Evolutionary conservation across 2,329 filamentous ascomycete genomes (phyloP).

Genomic region (Sporothrix humicola): DNA sequence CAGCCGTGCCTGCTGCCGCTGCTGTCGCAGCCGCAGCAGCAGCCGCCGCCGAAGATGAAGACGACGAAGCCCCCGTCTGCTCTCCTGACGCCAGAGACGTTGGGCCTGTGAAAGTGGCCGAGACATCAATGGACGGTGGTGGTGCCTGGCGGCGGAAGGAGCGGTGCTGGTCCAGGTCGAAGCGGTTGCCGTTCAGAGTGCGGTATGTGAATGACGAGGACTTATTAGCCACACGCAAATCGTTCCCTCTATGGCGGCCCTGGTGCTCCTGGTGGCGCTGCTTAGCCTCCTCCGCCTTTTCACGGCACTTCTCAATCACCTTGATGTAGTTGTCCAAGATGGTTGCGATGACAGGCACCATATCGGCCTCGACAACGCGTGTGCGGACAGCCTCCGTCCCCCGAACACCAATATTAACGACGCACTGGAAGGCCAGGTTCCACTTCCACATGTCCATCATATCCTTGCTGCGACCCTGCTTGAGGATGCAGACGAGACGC

Average conservation of each 20-base stretch:
- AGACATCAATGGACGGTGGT: conserved; percentile 82
- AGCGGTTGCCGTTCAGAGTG: conserved; percentile 43
- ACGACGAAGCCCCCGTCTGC: not conserved
- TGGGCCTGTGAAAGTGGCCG: conserved; percentile 57
- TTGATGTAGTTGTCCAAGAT: conserved; percentile 99
- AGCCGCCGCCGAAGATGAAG: conserved; percentile 7
- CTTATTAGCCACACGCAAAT: conserved; percentile 56
- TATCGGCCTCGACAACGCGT: conserved; percentile 95
- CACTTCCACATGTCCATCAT: conserved; percentile 99
- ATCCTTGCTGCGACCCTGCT: conserved; percentile 94
- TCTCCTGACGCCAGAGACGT: conserved; percentile 43
- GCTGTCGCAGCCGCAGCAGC: not conserved
- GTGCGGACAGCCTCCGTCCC: conserved; percentile 94
- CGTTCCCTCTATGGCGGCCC: conserved; percentile 57
- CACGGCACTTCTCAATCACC: conserved; percentile 88
- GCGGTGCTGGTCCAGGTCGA: conserved; percentile 57
- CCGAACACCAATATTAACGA: conserved; percentile 97
- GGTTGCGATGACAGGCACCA: conserved; percentile 98
- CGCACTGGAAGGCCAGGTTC: conserved; percentile 98
- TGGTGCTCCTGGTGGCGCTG: conserved; percentile 66
- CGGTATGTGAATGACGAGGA: conserved; percentile 61
- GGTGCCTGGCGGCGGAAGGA: conserved; percentile 75
- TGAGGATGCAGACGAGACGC: conserved; percentile 93
- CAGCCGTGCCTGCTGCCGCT: not conserved
- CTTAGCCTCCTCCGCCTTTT: conserved; percentile 83